Evolutionary conservation across 1,284 basidiomycete species (phyloP).

Genomic region (Ceratobasidium sp.): DNA sequence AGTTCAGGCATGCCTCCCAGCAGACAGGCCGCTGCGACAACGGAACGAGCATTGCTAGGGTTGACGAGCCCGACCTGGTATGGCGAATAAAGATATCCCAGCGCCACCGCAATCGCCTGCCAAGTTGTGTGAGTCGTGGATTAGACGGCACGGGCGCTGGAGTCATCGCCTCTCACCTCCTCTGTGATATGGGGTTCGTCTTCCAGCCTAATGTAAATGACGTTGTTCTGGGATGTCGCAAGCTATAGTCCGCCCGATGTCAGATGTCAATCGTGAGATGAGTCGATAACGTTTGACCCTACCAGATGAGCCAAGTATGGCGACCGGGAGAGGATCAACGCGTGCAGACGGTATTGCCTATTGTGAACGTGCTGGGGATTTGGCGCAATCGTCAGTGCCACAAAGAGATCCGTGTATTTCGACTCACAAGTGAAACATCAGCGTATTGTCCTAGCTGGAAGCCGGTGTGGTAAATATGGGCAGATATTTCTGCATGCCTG

Average conservation of each 20-base stretch:
- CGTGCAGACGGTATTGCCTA: slow-evolving; percentile 75
- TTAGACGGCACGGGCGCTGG: slow-evolving; percentile 43
- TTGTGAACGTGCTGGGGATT: slow-evolving; percentile 71
- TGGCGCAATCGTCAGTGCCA: slow-evolving; percentile 40
- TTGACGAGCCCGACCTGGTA: slow-evolving; percentile 69
- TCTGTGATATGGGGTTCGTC: slow-evolving; percentile 78
- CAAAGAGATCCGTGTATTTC: slow-evolving; percentile 39
- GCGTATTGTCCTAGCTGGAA: slow-evolving; percentile 82
- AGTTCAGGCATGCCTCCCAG: slow-evolving; percentile 86
- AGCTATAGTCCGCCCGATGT: slow-evolving; percentile 40
- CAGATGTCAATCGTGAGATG: neutral
- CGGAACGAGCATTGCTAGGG: slow-evolving; percentile 77
- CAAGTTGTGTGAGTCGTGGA: slow-evolving; percentile 35
- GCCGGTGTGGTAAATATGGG: slow-evolving; percentile 73
- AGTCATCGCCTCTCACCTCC: slow-evolving; percentile 61
- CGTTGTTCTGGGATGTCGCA: slow-evolving; percentile 68
- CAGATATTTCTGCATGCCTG: slow-evolving; percentile 37
- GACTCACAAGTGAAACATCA: slow-evolving; percentile 73
- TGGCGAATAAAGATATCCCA: slow-evolving; percentile 80
- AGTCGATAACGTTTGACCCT: slow-evolving; percentile 47
- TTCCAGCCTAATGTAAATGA: slow-evolving; percentile 75
- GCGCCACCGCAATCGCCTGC: slow-evolving; percentile 77
- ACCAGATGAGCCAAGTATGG: slow-evolving; percentile 85
- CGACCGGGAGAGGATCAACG: slow-evolving; percentile 83
- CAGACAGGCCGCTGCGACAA: slow-evolving; percentile 80